A percentile compares a stretch with the other conserved stretches of the same genome.
Conservation (phyloP, 495 filamentous ascomycete species). For the Neurospora sp. region DNA sequence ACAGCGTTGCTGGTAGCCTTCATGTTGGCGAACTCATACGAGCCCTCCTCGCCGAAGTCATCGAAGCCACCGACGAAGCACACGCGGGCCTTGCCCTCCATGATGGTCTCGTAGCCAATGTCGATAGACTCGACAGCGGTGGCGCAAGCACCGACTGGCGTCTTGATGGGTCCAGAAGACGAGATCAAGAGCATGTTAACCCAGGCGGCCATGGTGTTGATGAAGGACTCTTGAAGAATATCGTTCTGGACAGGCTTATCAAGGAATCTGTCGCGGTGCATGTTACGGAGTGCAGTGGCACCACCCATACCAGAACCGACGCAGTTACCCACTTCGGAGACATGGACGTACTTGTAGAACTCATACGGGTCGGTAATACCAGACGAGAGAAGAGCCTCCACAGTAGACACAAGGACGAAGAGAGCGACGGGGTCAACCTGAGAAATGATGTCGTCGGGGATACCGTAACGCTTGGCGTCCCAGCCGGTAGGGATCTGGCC, state of each 20-base stretch:
- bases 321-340: conserved; percentile 97
- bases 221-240: conserved; percentile 98
- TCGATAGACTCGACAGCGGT: conserved; percentile 96
- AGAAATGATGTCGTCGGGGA: conserved; percentile 93
- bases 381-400: conserved; percentile 77
- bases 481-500: conserved; percentile 95
- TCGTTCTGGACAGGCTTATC: conserved; percentile 99
- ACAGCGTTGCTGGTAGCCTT: conserved; percentile 96
- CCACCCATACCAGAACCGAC: conserved; percentile 96
- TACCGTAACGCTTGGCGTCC: conserved; percentile 89
- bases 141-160: conserved; percentile 93
- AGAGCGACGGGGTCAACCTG: conserved; percentile 96
- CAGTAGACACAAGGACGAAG: conserved; percentile 87
- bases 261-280: conserved; percentile 96
- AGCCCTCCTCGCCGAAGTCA: conserved; percentile 98
- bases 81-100: conserved; percentile 92
- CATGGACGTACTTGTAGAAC: conserved; percentile 98
- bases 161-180: conserved; percentile 97
- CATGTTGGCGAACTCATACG: conserved; percentile 99
- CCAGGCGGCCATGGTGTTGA: conserved; percentile 99
- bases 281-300: conserved; percentile 79
- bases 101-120: conserved; percentile 94
- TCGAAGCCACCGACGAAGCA: conserved; percentile 98
- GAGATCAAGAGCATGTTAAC: conserved; percentile 98
- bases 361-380: conserved; percentile 99